Evolutionary conservation across 2,329 filamentous ascomycete species (phyloP).

Genomic region (Colletotrichum shisoi): DNA sequence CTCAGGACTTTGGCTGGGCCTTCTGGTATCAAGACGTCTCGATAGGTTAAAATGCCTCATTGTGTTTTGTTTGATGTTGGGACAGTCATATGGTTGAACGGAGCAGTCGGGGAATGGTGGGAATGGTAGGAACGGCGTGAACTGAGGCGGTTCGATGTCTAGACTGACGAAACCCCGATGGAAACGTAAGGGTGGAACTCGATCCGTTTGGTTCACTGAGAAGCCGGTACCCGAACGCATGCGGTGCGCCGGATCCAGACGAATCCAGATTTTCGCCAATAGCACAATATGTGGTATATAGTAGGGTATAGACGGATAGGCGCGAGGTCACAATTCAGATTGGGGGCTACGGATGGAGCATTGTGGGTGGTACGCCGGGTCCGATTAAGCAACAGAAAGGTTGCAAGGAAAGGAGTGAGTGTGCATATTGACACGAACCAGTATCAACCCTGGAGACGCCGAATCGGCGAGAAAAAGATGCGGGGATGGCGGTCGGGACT

Average conservation of each 20-base stretch:
- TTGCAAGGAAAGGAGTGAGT: conserved; percentile 31
- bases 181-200: conserved; percentile 22
- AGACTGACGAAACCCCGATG: conserved; percentile 22
- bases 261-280: background rate
- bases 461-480: conserved; percentile 23
- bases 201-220: conserved; percentile 20
- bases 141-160: conserved; percentile 27
- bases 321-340: background rate
- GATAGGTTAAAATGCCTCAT: conserved; percentile 26
- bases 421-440: conserved; percentile 22
- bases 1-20: background rate
- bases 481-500: conserved; percentile 19
- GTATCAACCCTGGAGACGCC: conserved; percentile 32
- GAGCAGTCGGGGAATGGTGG: conserved; percentile 21
- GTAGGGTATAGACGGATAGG: background rate
- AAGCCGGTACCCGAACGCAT: conserved; percentile 3
- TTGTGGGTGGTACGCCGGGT: background rate
- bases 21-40: conserved; percentile 1
- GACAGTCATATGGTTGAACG: conserved; percentile 16
- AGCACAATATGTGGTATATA: background rate
- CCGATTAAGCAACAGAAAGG: conserved; percentile 21
- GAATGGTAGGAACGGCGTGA: background rate
- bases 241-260: conserved; percentile 4
- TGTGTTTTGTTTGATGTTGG: background rate
- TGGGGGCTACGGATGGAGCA: conserved; percentile 18